Evolutionary conservation across 306 rosid species (phyloP), one percentile per base, ranked within the genome.

Genomic region (Trifolium subterraneum): DNA sequence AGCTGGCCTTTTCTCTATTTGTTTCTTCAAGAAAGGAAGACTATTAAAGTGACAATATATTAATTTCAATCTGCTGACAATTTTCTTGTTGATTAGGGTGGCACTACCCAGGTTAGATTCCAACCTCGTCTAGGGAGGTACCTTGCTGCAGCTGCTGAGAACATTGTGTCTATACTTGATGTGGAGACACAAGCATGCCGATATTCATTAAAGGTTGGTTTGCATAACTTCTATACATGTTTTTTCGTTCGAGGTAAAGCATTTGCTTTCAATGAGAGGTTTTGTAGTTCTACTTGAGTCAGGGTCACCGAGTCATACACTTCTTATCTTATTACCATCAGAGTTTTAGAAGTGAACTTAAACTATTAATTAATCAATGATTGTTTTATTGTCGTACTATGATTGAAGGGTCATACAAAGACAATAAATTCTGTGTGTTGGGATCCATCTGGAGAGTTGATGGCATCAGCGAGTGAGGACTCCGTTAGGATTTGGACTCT

Each of bases 401-500:
- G 75, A 71, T 70, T 84, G 55, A 41, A 94, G 99, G 99, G 98
- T 51, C 99, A 92, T 76, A 79, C 90, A 20, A 92, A 92, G 81
- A 76, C 84, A 12, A 62, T 94, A 63, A 72, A 80, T 64, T 94
- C 90, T 20, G 93, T 94, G 70, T 90, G 95, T 73, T 94, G 99
- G 99, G 90, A 92, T 77, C 96, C 93, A n/a, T 84, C 96, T 29
- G 99, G 99, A 10, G 96, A 90, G 77, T 88, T 83, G 70, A 83
- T 94, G 52, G 99, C 99, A 74, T 94, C 99, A 13, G 92, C 92
- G 45, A 94, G 99, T 22, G 97, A 94, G 88, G 99, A 94, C 74
- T 94, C 92, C 8, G 99, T 94, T 68, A 84, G 90, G 82, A 97
- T 94, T 41, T 94, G 98, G 99, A 73, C 82, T 11, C 87, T 92